Evolutionary conservation across 2,329 filamentous ascomycete species (phyloP).

Genomic region (Botryosphaeria dothidea): DNA sequence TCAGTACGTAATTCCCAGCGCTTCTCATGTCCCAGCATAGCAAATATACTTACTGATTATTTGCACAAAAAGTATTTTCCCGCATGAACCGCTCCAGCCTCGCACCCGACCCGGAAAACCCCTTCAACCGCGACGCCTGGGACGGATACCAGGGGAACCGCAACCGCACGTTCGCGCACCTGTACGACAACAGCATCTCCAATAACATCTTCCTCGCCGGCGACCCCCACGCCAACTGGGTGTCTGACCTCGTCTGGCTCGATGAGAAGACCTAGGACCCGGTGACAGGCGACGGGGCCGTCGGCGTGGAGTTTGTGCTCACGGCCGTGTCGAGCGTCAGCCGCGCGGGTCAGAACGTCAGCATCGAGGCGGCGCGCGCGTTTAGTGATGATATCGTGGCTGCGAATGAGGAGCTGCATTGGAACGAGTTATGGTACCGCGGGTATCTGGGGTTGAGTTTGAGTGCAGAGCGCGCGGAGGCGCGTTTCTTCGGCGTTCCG

Average conservation of each 20-base stretch:
- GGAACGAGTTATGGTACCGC: slow-evolving; percentile 72
- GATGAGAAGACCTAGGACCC: slow-evolving; percentile 42
- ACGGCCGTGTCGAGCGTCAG: slow-evolving; percentile 60
- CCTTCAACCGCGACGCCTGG: slow-evolving; percentile 59
- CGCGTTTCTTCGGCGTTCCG: slow-evolving; percentile 65
- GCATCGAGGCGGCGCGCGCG: not conserved
- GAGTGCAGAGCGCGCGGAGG: slow-evolving; percentile 47
- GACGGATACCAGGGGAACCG: slow-evolving; percentile 69
- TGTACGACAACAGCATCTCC: slow-evolving; percentile 67
- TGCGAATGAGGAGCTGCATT: slow-evolving; percentile 66
- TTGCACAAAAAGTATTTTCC: slow-evolving; percentile 59
- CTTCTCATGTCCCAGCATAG: not conserved
- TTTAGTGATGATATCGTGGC: slow-evolving; percentile 31
- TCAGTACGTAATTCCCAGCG: not conserved
- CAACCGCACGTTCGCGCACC: slow-evolving; percentile 67
- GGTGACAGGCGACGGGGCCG: slow-evolving; percentile 39
- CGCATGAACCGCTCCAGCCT: slow-evolving; percentile 51
- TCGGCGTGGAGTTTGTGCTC: slow-evolving; percentile 59
- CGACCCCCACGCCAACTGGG: slow-evolving; percentile 67
- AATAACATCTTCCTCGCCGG: slow-evolving; percentile 75
- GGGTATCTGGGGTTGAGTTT: slow-evolving; percentile 67
- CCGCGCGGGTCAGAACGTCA: not conserved
- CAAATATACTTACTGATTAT: not conserved
- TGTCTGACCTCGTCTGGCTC: slow-evolving; percentile 48
- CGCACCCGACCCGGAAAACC: slow-evolving; percentile 45